phyloP scores from a whole-genome alignment of 108 stramenopile species.

The Cyclotella kingstonii region DNA sequence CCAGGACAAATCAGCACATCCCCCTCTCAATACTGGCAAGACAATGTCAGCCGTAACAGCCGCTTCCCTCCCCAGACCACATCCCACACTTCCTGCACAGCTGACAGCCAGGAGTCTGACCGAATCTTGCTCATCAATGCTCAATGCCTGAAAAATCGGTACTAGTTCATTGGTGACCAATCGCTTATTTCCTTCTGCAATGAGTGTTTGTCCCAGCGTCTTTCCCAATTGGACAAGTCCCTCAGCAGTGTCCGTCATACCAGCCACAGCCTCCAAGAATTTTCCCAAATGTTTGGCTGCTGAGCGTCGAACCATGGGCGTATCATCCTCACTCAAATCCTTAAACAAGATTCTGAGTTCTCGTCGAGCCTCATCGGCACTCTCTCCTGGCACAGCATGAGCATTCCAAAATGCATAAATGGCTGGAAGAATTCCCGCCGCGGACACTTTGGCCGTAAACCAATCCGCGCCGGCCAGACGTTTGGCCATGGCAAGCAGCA shows the following conservation, averaged over 20 bases:
- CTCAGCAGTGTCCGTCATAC: conserved; percentile 42
- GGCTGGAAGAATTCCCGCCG: conserved; percentile 70
- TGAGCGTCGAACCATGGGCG: conserved; percentile 94
- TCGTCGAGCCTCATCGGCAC: conserved; percentile 31
- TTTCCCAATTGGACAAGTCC: conserved; percentile 28
- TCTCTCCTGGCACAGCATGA: conserved; percentile 12
- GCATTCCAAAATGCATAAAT: conserved; percentile 46
- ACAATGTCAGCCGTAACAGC: conserved; percentile 55
- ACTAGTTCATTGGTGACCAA: conserved; percentile 52
- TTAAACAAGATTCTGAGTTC: conserved; percentile 71
- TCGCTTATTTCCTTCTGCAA: conserved; percentile 25
- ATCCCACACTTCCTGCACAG: conserved; percentile 66
- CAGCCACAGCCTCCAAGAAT: conserved; percentile 50
- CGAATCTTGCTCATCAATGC: conserved; percentile 94
- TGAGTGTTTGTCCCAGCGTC: conserved; percentile 10
- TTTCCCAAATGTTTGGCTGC: conserved; percentile 80
- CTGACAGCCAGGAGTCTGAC: conserved; percentile 92
- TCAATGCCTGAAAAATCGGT: conserved; percentile 76
- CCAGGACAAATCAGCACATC: conserved; percentile 82
- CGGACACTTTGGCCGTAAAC: conserved; percentile 95
- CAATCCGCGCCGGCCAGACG: conserved; percentile 89
- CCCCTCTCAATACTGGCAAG: conserved; percentile 76
- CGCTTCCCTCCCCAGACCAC: conserved; percentile 55
- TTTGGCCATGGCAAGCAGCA: conserved; percentile 69
- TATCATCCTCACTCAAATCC: conserved; percentile 87